Evolutionary conservation across 495 filamentous ascomycete species (phyloP).

Genomic region (Tuber melanosporum): DNA sequence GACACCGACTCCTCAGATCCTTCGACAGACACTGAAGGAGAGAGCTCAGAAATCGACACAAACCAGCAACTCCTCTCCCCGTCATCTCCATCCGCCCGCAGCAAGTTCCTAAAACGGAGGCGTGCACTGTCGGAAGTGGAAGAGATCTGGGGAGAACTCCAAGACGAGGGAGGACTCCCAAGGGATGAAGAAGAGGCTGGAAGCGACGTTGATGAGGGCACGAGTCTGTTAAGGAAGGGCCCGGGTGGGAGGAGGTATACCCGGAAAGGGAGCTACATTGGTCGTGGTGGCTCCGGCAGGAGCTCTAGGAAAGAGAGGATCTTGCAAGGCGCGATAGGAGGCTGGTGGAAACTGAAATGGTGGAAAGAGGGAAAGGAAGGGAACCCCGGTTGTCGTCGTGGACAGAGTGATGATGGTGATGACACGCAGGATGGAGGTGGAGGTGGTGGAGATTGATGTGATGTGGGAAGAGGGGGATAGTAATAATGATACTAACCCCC

Average conservation of each 20-base stretch:
- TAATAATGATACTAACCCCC: background rate
- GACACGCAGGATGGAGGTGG: background rate
- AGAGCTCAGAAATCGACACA: conserved; percentile 47
- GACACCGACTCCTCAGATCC: conserved; percentile 48
- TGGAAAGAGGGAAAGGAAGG: conserved; percentile 34
- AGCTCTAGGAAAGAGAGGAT: conserved; percentile 11
- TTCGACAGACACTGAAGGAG: conserved; percentile 46
- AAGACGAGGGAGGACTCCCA: conserved; percentile 48
- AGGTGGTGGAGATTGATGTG: background rate
- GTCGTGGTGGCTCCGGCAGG: conserved; percentile 9
- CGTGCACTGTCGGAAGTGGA: conserved; percentile 49
- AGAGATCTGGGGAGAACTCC: conserved; percentile 62
- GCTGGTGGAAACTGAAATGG: conserved; percentile 46
- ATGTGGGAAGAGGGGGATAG: background rate
- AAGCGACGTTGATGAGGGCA: conserved; percentile 20
- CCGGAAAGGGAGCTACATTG: conserved; percentile 20
- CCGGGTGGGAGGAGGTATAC: conserved; percentile 32
- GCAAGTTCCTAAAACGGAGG: conserved; percentile 32
- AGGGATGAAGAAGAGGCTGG: conserved; percentile 12
- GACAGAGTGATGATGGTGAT: background rate
- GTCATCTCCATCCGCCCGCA: conserved; percentile 26
- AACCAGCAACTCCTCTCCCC: conserved; percentile 45
- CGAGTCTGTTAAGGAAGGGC: conserved; percentile 16
- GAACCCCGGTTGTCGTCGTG: background rate
- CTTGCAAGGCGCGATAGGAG: conserved; percentile 40